These are phyloP conservation scores for Sarocladiaceae sp. DNA, from an alignment of 2,329 filamentous ascomycete species.

Conservation along the genomic window DNA sequence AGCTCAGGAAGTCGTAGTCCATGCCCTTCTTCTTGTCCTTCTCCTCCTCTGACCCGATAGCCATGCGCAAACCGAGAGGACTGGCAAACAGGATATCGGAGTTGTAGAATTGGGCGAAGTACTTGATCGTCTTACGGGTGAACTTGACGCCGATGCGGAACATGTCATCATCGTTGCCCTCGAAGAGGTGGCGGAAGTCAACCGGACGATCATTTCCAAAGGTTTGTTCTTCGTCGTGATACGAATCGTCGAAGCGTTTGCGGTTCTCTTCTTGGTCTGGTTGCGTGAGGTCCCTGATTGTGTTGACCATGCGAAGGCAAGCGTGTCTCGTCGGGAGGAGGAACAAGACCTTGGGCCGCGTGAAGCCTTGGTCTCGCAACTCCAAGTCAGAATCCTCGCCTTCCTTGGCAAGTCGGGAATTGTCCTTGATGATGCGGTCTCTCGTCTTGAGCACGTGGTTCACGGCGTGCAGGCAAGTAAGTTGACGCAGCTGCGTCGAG, in stretches of 20 bases:
- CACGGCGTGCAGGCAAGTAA: conserved; percentile 75
- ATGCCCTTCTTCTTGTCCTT: conserved; percentile 46
- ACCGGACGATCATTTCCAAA: conserved; percentile 70
- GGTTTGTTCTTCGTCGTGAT: conserved; percentile 57
- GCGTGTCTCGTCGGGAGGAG: conserved; percentile 83
- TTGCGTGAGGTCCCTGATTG: conserved; percentile 67
- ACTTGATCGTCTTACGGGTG: conserved; percentile 91
- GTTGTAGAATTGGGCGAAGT: conserved; percentile 91
- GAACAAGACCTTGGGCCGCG: conserved; percentile 86
- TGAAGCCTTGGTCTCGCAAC: conserved; percentile 89
- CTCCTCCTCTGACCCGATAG: conserved; percentile 71
- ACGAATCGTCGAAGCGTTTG: conserved; percentile 83
- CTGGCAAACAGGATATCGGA: conserved; percentile 93
- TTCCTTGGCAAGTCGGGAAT: conserved; percentile 66
- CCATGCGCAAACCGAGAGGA: conserved; percentile 81
- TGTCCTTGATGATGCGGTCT: conserved; percentile 89
- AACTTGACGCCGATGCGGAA: conserved; percentile 96
- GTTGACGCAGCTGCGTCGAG: conserved; percentile 59
- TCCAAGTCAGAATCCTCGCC: conserved; percentile 61
- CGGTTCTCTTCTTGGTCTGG: conserved; percentile 93
- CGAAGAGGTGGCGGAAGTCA: conserved; percentile 85
- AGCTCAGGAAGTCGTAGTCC: conserved; percentile 88
- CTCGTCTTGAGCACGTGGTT: conserved; percentile 94
- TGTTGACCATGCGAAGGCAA: conserved; percentile 71
- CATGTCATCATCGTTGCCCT: conserved; percentile 94